Percentiles rank a stretch among this genome's conserved stretches.
phyloP scores from a whole-genome alignment of 2,329 filamentous ascomycete genomes.

The Penicillium brevicompactum region DNA sequence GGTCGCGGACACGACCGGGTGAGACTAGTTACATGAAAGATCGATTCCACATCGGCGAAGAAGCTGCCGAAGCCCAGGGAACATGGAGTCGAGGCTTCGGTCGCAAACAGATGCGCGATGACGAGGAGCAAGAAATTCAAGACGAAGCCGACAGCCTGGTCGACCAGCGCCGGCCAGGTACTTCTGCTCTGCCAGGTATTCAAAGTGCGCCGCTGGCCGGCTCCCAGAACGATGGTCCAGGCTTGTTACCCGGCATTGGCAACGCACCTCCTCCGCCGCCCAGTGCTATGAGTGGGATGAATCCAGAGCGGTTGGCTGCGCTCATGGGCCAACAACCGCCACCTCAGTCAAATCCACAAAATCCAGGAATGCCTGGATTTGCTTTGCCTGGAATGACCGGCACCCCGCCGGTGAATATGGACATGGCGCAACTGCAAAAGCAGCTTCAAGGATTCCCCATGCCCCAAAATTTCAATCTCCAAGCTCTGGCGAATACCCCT shows the following conservation, averaged over 20 bases:
- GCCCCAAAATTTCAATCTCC: conserved; percentile 37
- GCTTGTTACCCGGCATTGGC: conserved; percentile 52
- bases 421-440: conserved; percentile 41
- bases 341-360: conserved; percentile 28
- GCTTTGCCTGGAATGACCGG: conserved; percentile 49
- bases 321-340: conserved; percentile 49
- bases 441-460: conserved; percentile 41
- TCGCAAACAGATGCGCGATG: conserved; percentile 78
- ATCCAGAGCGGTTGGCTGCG: conserved; percentile 44
- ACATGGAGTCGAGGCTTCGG: conserved; percentile 84
- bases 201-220: conserved; percentile 54
- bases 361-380: conserved; percentile 41
- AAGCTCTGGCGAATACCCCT: conserved; percentile 42
- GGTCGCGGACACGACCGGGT: conserved; percentile 86
- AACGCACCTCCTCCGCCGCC: conserved; percentile 43
- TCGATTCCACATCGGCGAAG: conserved; percentile 92
- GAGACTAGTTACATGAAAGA: conserved; percentile 85
- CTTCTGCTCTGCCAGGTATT: conserved; percentile 53
- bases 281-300: conserved; percentile 51
- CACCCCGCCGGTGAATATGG: conserved; percentile 47
- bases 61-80: conserved; percentile 90
- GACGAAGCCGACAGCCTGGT: conserved; percentile 91
- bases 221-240: conserved; percentile 46
- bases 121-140: conserved; percentile 90
- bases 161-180: conserved; percentile 80